Percentiles rank a stretch among this genome's conserved stretches.
Evolutionary conservation across 495 filamentous ascomycete genomes (phyloP).

Genomic region (Penicillium salamii): DNA sequence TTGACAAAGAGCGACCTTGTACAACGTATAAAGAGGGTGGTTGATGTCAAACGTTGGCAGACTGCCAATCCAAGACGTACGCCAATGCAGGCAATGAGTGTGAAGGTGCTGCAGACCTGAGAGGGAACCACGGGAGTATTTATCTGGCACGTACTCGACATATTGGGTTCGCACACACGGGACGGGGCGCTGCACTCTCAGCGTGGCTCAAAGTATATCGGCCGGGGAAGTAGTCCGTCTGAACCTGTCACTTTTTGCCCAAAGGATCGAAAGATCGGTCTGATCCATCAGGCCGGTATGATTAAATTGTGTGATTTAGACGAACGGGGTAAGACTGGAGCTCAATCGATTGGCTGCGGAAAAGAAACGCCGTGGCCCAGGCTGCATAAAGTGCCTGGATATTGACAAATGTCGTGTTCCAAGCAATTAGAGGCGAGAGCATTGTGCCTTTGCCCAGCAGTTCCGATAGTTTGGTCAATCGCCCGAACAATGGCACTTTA

Average conservation of each 20-base stretch:
- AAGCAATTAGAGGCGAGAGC: background rate
- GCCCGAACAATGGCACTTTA: slow-evolving; percentile 19
- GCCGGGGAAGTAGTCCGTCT: slow-evolving; percentile 7
- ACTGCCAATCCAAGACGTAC: slow-evolving; percentile 9
- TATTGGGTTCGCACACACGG: slow-evolving; percentile 7
- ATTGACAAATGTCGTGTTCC: background rate
- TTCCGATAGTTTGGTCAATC: slow-evolving; percentile 13
- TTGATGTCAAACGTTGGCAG: slow-evolving; percentile 3
- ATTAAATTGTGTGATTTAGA: slow-evolving; percentile 15
- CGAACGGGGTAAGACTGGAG: background rate
- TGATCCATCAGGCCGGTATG: slow-evolving; percentile 24
- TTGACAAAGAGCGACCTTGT: slow-evolving; percentile 3
- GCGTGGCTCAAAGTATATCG: slow-evolving; percentile 24
- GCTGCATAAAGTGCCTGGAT: background rate
- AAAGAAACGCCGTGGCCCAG: background rate
- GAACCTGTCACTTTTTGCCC: slow-evolving; percentile 13
- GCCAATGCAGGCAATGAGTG: slow-evolving; percentile 12
- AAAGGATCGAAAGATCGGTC: slow-evolving; percentile 9
- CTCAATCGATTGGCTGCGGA: background rate
- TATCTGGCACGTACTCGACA: slow-evolving; percentile 16
- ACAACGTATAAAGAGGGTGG: slow-evolving; percentile 7
- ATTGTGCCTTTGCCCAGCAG: background rate
- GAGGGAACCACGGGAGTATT: slow-evolving; percentile 10
- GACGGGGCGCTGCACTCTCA: slow-evolving; percentile 19
- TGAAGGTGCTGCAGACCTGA: background rate